phyloP scores from a whole-genome alignment of 2,329 filamentous ascomycete genomes.

The Diplodia scrobiculata region DNA sequence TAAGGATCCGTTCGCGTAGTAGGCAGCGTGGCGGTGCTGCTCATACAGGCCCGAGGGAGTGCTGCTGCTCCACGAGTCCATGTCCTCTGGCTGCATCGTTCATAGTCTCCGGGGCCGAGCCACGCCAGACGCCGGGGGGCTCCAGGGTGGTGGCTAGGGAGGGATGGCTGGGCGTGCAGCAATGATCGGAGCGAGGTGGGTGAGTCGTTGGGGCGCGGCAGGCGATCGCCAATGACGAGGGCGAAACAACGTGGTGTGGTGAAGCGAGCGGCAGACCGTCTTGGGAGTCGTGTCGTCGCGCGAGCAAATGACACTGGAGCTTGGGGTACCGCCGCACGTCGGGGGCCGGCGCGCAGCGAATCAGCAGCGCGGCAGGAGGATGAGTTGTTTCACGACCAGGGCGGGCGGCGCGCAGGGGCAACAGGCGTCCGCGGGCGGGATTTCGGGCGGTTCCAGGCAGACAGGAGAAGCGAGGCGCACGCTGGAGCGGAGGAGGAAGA shows the following conservation, averaged over 20 bases:
- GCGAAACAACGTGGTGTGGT: slow-evolving; percentile 13
- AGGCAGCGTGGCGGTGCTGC: slow-evolving; percentile 22
- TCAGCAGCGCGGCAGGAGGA: slow-evolving; percentile 29
- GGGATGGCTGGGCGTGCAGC: slow-evolving; percentile 8
- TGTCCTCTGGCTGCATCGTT: slow-evolving; percentile 28
- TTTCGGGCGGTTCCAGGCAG: slow-evolving; percentile 17
- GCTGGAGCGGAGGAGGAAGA: slow-evolving; percentile 2
- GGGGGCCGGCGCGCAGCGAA: slow-evolving; percentile 27
- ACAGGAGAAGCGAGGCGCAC: slow-evolving; percentile 10
- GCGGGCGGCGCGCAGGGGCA: slow-evolving; percentile 20
- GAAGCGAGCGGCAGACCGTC: slow-evolving; percentile 23
- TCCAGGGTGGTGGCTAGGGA: slow-evolving; percentile 29
- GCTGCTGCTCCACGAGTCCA: slow-evolving; percentile 27
- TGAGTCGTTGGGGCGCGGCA: slow-evolving; percentile 23
- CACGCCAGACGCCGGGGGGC: slow-evolving; percentile 30
- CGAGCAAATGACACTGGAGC: slow-evolving; percentile 29
- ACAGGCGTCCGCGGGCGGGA: slow-evolving; percentile 9
- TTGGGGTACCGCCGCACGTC: slow-evolving; percentile 27
- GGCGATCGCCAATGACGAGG: slow-evolving; percentile 29
- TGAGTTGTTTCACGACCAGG: slow-evolving; percentile 30
- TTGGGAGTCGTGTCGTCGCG: slow-evolving; percentile 29
- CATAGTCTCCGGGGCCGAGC: slow-evolving; percentile 29
- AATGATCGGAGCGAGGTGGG: slow-evolving; percentile 18
- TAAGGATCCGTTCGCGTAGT: slow-evolving; percentile 26
- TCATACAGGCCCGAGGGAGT: slow-evolving; percentile 24